phyloP scores from a whole-genome alignment of 371 early-diverging fungal genomes.

The Massospora cicadina region DNA sequence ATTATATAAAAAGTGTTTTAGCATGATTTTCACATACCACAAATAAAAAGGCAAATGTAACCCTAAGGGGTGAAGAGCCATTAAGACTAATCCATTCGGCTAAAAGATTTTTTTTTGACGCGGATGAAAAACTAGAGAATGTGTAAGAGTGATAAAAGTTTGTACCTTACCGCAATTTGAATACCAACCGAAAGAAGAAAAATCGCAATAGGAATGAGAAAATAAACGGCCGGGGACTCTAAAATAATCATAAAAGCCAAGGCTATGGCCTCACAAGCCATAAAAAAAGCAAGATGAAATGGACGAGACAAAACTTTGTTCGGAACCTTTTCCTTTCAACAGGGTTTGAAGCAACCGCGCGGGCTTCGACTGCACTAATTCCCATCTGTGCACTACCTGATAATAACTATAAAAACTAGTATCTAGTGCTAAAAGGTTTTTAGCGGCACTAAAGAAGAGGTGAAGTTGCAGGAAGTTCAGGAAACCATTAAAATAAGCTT shows the following conservation, averaged over 20 bases:
- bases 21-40: no score
- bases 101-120: conserved; percentile 5
- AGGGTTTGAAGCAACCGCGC: background rate
- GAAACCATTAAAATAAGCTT: no score
- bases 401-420: no score
- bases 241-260: background rate
- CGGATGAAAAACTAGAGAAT: background rate
- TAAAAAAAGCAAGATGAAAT: background rate
- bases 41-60: no score
- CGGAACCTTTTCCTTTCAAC: background rate
- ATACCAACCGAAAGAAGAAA: background rate
- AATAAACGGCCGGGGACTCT: background rate
- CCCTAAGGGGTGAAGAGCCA: no score
- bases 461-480: no score
- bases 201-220: background rate
- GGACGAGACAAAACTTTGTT: background rate
- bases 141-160: background rate
- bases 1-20: background rate
- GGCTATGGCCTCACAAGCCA: background rate
- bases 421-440: no score
- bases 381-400: no score
- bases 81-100: background rate
- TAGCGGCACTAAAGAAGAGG: no score
- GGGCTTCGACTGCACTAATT: background rate
- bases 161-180: background rate